Evolutionary conservation across 2,329 filamentous ascomycete genomes (phyloP).

Genomic region (Paraphaeosphaeria minitans): DNA sequence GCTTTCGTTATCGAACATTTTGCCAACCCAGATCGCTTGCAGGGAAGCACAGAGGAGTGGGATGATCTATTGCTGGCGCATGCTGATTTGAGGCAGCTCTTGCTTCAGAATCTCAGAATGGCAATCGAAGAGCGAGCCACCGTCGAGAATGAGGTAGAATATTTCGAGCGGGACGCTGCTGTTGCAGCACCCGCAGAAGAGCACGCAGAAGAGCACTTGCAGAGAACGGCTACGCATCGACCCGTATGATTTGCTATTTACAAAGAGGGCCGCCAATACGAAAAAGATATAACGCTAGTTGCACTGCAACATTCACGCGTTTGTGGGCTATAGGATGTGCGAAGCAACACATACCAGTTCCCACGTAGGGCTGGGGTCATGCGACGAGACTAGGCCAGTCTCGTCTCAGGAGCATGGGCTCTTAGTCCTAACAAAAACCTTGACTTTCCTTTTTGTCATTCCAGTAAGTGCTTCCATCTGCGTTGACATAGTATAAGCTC

Average conservation of each 20-base stretch:
- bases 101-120: constrained; percentile 10
- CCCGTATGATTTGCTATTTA: neutral
- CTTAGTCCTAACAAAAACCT: too few species aligned
- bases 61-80: constrained; percentile 11
- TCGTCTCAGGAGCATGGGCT: too few species aligned
- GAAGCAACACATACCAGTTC: neutral
- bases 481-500: too few species aligned
- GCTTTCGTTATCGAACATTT: constrained; percentile 8
- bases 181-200: neutral
- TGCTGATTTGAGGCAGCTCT: constrained; percentile 9
- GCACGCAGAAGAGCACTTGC: neutral
- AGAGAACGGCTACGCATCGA: neutral
- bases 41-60: constrained; percentile 18
- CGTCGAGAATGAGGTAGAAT: neutral
- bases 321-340: neutral
- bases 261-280: neutral
- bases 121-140: neutral
- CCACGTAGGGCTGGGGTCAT: too few species aligned
- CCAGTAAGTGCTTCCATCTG: too few species aligned
- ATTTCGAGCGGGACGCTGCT: neutral
- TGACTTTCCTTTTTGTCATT: too few species aligned
- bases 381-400: too few species aligned
- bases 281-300: neutral
- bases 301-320: neutral
- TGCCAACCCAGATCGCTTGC: neutral